Evolutionary conservation across 148 eudicot genomes (phyloP).

Genomic region (Heliamphora exappendiculata): DNA sequence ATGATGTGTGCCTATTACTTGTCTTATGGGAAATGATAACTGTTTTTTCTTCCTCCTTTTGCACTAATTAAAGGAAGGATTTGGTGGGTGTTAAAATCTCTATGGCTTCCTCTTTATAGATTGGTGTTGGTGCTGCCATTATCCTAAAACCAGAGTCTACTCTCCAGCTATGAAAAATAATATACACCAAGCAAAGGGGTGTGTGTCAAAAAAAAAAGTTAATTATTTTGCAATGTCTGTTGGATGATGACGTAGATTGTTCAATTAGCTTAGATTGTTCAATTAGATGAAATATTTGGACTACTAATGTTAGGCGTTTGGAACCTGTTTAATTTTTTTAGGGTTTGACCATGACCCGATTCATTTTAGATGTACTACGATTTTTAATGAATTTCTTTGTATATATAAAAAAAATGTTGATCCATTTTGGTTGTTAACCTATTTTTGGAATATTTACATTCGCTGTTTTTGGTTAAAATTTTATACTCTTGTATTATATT

Average conservation of each 20-base stretch:
- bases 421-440: too few relatives aligned
- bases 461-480: too few relatives aligned
- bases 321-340: too few relatives aligned
- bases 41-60: background rate
- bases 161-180: background rate
- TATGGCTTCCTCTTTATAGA: slow-evolving; percentile 3
- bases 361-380: too few relatives aligned
- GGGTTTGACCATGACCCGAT: too few relatives aligned
- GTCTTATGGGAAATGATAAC: background rate
- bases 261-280: too few relatives aligned
- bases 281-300: background rate
- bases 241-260: background rate
- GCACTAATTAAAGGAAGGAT: background rate
- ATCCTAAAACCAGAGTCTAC: background rate
- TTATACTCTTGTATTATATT: too few relatives aligned
- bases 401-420: too few relatives aligned
- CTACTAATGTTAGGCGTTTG: background rate
- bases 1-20: background rate
- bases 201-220: background rate
- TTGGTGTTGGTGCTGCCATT: background rate
- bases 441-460: too few relatives aligned
- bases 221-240: background rate
- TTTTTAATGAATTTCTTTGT: too few relatives aligned
- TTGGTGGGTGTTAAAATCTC: background rate
- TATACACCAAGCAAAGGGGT: background rate